A percentile compares a stretch with the other conserved stretches of the same genome.
Conservation (phyloP, 345 rosid genomes). For the Odontarrhena argentea region DNA sequence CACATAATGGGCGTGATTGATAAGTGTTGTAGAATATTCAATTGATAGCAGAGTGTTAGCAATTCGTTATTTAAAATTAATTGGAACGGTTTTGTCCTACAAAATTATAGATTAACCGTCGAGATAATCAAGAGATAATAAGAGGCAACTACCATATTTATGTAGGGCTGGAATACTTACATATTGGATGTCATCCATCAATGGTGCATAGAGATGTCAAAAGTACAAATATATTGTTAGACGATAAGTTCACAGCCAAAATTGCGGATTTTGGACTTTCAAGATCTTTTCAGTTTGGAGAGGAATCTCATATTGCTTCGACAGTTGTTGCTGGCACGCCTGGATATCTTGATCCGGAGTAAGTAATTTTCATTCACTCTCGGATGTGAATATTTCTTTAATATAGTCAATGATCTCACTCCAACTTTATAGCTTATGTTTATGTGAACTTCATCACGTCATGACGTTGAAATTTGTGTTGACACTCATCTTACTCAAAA, state of each 20-base stretch:
- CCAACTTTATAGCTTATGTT: too few species aligned
- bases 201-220: conserved; percentile 35
- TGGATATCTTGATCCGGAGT: conserved; percentile 41
- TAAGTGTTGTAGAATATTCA: too few species aligned
- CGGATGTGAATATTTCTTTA: background rate
- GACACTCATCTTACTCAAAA: background rate
- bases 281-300: conserved; percentile 32
- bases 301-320: conserved; percentile 16
- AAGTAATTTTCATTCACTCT: background rate
- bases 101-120: too few species aligned
- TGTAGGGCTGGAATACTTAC: conserved; percentile 32
- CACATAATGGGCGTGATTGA: too few species aligned
- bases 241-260: conserved; percentile 45
- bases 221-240: conserved; percentile 32
- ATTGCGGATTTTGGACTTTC: conserved; percentile 34
- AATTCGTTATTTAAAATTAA: too few species aligned
- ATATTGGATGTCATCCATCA: conserved; percentile 22
- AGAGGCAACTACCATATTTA: background rate
- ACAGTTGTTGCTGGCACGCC: conserved; percentile 37
- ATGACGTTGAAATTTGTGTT: background rate
- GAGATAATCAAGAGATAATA: background rate
- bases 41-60: too few species aligned
- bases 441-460: too few species aligned
- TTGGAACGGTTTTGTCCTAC: background rate
- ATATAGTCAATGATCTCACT: too few species aligned